Evolutionary conservation across 306 rosid species (phyloP).

Genomic region (Rubus parviflorus): DNA sequence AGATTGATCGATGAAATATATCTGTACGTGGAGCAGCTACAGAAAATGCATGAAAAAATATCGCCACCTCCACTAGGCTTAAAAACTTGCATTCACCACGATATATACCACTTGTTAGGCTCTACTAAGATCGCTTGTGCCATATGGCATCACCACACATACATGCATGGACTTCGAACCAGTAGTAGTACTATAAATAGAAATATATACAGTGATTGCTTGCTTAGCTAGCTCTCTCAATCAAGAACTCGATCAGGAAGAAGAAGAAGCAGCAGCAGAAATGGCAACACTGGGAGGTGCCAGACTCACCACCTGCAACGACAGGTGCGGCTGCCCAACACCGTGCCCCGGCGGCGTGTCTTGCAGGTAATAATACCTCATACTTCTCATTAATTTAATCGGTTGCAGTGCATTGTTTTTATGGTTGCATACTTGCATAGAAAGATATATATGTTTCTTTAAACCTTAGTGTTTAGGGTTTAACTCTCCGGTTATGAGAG

Average conservation of each 20-base stretch:
- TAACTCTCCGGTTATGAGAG: too few species aligned
- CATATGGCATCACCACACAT: neutral
- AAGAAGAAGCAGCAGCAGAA: neutral
- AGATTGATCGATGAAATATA: neutral
- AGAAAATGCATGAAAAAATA: slow-evolving; percentile 1
- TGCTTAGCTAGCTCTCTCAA: neutral
- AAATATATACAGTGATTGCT: neutral
- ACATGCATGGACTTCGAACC: neutral
- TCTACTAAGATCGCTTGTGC: neutral
- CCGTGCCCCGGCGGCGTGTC: slow-evolving; percentile 28
- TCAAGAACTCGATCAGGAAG: neutral
- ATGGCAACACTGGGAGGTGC: slow-evolving; percentile 18
- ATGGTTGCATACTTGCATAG: neutral
- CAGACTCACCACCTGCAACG: slow-evolving; percentile 11
- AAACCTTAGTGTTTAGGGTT: neutral
- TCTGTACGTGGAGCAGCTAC: slow-evolving; percentile 1
- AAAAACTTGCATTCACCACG: neutral
- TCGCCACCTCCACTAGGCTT: neutral
- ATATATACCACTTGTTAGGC: neutral
- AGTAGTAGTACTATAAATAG: neutral
- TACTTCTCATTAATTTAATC: too few species aligned
- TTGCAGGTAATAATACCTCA: slow-evolving; percentile 12
- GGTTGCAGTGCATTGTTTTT: neutral
- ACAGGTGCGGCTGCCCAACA: slow-evolving; percentile 30
- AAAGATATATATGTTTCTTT: neutral